Base-by-base conservation (phyloP, 371 early-diverging fungal genomes). In the Rhizopus delemar region DNA sequence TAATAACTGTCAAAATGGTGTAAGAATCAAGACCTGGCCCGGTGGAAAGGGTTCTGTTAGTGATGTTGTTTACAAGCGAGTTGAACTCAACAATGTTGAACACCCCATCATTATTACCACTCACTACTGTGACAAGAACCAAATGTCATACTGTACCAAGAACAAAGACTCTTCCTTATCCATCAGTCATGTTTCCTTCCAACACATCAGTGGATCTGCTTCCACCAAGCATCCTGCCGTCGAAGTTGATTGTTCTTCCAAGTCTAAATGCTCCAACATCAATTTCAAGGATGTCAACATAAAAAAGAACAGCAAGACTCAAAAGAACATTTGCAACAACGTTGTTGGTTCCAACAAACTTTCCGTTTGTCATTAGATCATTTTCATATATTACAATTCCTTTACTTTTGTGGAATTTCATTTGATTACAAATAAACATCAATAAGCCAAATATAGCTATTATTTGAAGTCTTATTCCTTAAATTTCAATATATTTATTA, bases 11-110 rank as follows among this genome's bases (percentile, higher is more conserved):
- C 70, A 70, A 57, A 73, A 70, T 35, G 74, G 74, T 63, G 59
- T 73, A 22, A 62, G 73, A 57, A 70, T 73, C 63, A 73, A 73
- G 68, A 70, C 71, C 13, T 73, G 74, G 74, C 60, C 68, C 7
- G 74, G 74, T 9, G 74, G 74, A 28, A 65, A 65, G 48, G 71
- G 74, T 9, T 38, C 57, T 6, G 74, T 73, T 22, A 45, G 41
- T 16, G 56, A 62, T 33, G 59, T 73, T 46, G 64, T 51, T 12
- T 73, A 58, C 16, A 35, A 64, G 31, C 43, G 65, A 15, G 53
- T 68, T 9, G 38, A 59, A 6, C 57, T 73, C 32, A 48, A 49
- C 16, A 65, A 60, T 28, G 62, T 43, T 8, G 71, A 73, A 15
- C 70, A 70, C 29, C 68, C 74, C 5, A 56, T 73, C 15, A 46